Conservation (phyloP, 257 asterid species). For the Haberlea rhodopensis region DNA sequence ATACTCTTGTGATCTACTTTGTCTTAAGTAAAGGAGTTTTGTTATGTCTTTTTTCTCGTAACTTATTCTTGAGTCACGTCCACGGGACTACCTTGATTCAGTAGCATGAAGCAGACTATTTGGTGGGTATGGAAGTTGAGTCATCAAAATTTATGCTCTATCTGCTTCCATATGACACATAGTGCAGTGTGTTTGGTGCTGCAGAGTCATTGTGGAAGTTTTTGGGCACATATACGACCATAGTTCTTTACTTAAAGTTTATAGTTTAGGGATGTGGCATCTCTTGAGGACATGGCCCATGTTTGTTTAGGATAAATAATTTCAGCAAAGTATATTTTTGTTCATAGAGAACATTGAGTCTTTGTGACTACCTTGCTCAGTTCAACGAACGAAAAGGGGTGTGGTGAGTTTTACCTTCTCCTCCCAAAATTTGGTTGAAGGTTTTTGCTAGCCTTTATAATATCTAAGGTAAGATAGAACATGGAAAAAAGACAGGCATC, state of each 20-base stretch:
- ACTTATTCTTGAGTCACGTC: slow-evolving; percentile 1
- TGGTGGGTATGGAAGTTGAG: neutral
- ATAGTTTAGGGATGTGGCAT: neutral
- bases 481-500: neutral
- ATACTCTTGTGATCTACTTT: neutral
- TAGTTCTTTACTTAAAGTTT: neutral
- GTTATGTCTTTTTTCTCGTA: slow-evolving; percentile 3
- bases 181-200: slow-evolving; percentile 10
- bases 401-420: neutral
- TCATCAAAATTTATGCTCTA: slow-evolving; percentile 5
- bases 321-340: neutral
- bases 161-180: slow-evolving; percentile 7
- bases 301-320: neutral
- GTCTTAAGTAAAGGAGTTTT: slow-evolving; percentile 17
- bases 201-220: slow-evolving; percentile 1
- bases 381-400: neutral
- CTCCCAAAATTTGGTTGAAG: slow-evolving; percentile 2
- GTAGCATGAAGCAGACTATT: slow-evolving; percentile 1
- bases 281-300: slow-evolving; percentile 6
- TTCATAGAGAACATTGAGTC: neutral
- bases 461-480: neutral
- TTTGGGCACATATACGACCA: neutral
- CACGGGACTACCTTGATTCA: neutral
- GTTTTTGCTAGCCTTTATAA: neutral
- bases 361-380: slow-evolving; percentile 4